phyloP scores from a whole-genome alignment of 805 yeast species.

The Wickerhamiella allomyrinae region DNA sequence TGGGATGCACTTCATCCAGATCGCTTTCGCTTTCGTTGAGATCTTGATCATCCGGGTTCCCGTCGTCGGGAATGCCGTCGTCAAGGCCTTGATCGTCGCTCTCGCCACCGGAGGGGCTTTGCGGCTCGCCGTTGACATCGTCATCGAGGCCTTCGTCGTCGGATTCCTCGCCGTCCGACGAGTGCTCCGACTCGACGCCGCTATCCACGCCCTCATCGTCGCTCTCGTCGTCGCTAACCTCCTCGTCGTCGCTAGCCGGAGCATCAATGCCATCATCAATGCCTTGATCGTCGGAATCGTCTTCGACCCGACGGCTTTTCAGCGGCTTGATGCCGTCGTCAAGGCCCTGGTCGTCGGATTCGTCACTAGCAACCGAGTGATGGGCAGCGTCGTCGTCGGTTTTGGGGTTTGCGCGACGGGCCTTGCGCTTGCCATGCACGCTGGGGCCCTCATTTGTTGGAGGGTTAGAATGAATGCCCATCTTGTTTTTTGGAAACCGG shows the following conservation, averaged over 20 bases:
- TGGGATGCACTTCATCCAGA: constrained; percentile 16
- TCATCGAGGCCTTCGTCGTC: constrained; percentile 4
- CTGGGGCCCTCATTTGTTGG: too few relatives aligned
- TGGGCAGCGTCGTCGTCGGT: background rate
- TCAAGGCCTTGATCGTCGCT: constrained; percentile 13
- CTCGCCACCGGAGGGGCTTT: constrained; percentile 12
- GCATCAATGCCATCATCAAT: background rate
- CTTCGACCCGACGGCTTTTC: background rate
- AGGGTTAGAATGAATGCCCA: too few relatives aligned
- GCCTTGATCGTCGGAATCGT: background rate
- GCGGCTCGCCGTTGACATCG: constrained; percentile 1
- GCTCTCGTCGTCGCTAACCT: background rate
- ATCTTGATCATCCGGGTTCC: constrained; percentile 6
- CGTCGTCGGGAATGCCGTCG: constrained; percentile 9
- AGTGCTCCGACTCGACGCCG: constrained; percentile 3
- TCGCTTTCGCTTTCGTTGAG: constrained; percentile 15
- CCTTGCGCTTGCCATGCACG: background rate
- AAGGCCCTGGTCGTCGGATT: background rate
- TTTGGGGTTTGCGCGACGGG: background rate
- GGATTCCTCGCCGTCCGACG: constrained; percentile 12
- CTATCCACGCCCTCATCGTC: background rate
- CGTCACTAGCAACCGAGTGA: background rate
- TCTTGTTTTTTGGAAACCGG: too few relatives aligned
- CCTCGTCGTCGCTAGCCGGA: background rate
- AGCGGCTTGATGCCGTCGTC: background rate